A percentile compares a stretch with the other conserved stretches of the same genome.
Conservation (phyloP, 345 rosid species). For the Stellera chamaejasme region DNA sequence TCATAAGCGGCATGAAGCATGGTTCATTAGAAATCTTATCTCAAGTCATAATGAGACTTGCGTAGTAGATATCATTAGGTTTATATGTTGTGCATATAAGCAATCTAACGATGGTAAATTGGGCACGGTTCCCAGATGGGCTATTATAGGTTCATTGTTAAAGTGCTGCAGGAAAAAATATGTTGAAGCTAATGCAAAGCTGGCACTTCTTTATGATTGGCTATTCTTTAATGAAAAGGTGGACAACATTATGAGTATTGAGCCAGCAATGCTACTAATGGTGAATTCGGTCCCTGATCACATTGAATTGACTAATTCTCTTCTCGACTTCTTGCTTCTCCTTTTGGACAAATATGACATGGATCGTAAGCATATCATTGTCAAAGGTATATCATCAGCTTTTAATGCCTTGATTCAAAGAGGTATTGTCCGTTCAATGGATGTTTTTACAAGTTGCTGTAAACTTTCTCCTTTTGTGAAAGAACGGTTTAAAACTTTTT, state of each 20-base stretch:
- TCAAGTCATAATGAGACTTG: slow-evolving; percentile 43
- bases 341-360: slow-evolving; percentile 59
- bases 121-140: slow-evolving; percentile 77
- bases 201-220: slow-evolving; percentile 82
- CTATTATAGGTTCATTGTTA: slow-evolving; percentile 71
- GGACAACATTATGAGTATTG: slow-evolving; percentile 76
- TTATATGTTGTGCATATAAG: slow-evolving; percentile 67
- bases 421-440: slow-evolving; percentile 52
- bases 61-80: slow-evolving; percentile 59
- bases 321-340: slow-evolving; percentile 71
- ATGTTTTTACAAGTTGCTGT: slow-evolving; percentile 34
- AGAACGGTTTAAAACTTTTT: slow-evolving; percentile 39
- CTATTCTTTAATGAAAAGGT: slow-evolving; percentile 63
- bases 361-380: slow-evolving; percentile 29
- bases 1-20: slow-evolving; percentile 61
- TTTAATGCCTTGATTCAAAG: slow-evolving; percentile 41
- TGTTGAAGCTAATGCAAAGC: slow-evolving; percentile 44
- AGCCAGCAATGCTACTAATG: slow-evolving; percentile 83
- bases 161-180: slow-evolving; percentile 43
- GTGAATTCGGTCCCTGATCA: slow-evolving; percentile 62
- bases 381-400: slow-evolving; percentile 48
- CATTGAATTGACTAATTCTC: slow-evolving; percentile 46
- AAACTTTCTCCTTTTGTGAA: slow-evolving; percentile 40
- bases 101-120: slow-evolving; percentile 54
- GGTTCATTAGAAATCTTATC: slow-evolving; percentile 71